These are phyloP conservation scores for Exophiala dermatitidis DNA, from an alignment of 2,329 filamentous ascomycete genomes.

Conservation along the genomic window DNA sequence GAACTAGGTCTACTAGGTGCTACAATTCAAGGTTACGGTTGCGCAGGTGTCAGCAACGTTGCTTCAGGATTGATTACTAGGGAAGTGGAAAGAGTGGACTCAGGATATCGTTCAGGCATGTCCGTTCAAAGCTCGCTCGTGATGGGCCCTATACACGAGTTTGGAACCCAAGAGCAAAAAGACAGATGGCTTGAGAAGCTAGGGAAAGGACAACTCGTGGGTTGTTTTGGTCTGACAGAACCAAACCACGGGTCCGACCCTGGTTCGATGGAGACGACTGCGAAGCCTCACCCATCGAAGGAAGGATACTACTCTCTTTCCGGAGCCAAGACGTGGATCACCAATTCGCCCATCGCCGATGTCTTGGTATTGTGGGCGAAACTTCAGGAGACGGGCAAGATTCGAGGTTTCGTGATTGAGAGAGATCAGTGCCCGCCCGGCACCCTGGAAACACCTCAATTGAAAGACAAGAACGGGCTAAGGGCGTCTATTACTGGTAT, in stretches of 20 bases:
- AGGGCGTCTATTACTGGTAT: conserved; percentile 92
- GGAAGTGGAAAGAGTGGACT: conserved; percentile 84
- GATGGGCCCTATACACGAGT: conserved; percentile 87
- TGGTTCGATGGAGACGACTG: conserved; percentile 80
- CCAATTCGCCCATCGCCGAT: conserved; percentile 84
- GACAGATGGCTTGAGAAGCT: conserved; percentile 72
- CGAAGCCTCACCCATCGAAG: conserved; percentile 76
- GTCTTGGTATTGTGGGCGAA: conserved; percentile 89
- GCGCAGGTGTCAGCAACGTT: conserved; percentile 79
- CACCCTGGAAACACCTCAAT: conserved; percentile 79
- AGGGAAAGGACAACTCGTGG: conserved; percentile 73
- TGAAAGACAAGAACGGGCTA: conserved; percentile 93
- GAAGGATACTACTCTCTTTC: conserved; percentile 72
- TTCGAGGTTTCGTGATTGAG: conserved; percentile 86
- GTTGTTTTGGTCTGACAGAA: conserved; percentile 84
- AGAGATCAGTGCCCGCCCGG: conserved; percentile 76
- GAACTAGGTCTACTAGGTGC: conserved; percentile 82
- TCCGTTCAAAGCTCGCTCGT: conserved; percentile 88
- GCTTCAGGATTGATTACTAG: conserved; percentile 84
- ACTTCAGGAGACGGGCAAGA: conserved; percentile 83
- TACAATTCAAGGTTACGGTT: conserved; percentile 79
- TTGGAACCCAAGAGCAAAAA: conserved; percentile 80
- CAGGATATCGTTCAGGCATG: conserved; percentile 86
- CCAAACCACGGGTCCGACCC: conserved; percentile 91
- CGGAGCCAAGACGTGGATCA: conserved; percentile 91